Evolutionary conservation across 78 protist species (phyloP).

Genomic region (Polysphondylium violaceum): DNA sequence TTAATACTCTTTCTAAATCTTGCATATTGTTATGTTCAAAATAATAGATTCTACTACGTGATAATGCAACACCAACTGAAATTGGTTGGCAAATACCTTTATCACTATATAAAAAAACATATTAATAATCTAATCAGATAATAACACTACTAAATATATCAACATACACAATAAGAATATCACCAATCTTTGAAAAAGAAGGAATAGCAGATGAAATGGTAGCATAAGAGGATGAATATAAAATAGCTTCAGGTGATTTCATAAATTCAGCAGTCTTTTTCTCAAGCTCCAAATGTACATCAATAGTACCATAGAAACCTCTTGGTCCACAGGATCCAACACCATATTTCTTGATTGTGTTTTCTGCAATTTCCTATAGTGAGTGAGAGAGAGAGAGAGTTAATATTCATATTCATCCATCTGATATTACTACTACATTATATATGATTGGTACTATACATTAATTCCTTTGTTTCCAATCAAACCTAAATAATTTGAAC

Average conservation of each 20-base stretch:
- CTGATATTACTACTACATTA: not conserved
- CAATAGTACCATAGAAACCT: slow-evolving; percentile 98
- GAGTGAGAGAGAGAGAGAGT: not conserved
- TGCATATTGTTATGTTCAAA: slow-evolving; percentile 89
- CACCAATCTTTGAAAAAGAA: slow-evolving; percentile 92
- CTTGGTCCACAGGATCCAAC: slow-evolving; percentile 99
- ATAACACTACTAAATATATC: not conserved
- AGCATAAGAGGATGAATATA: slow-evolving; percentile 94
- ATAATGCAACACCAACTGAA: slow-evolving; percentile 85
- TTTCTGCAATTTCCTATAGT: slow-evolving; percentile 14
- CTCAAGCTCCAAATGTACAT: slow-evolving; percentile 94
- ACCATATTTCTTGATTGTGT: slow-evolving; percentile 90
- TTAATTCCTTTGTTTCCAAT: slow-evolving; percentile 51
- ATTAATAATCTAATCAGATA: slow-evolving; percentile 14
- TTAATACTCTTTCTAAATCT: slow-evolving; percentile 71
- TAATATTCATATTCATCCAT: too few relatives aligned
- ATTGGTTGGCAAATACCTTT: slow-evolving; percentile 77
- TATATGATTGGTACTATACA: not conserved
- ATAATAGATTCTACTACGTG: slow-evolving; percentile 79
- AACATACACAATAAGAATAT: slow-evolving; percentile 86
- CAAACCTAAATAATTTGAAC: slow-evolving; percentile 79
- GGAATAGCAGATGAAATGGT: slow-evolving; percentile 94
- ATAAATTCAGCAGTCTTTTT: slow-evolving; percentile 82
- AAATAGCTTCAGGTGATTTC: slow-evolving; percentile 82
- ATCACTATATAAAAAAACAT: slow-evolving; percentile 65